Base-by-base conservation (phyloP, 2,329 filamentous ascomycete genomes). In the Aspergillus uvarum region DNA sequence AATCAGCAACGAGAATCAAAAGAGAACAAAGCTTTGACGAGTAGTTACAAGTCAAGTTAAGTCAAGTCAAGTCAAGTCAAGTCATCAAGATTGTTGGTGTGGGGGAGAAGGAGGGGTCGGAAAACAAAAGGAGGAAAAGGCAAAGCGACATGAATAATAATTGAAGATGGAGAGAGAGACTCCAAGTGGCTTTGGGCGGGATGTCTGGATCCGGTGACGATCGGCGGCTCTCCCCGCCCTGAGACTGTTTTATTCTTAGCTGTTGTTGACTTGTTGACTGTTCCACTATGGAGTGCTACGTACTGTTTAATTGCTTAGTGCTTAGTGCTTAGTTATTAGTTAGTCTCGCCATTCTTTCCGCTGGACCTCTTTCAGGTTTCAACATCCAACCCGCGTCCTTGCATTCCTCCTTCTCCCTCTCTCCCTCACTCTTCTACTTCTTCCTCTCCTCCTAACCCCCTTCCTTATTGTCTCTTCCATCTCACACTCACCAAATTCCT, bases 141-240 rank as follows among this genome's bases (percentile, higher is more conserved):
- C 26, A 10, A 10, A 35, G 11, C 11, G 6, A 12, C 4, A 35
- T 35, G 32, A 35, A n/a, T n/a, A n/a, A n/a, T n/a, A n/a, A 35
- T 35, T 35, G 32, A 35, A 35, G 32, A 35, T 35, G 11, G 32
- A 16, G 12, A 35, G 32, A 16, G 32, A 35, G 2, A 10, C 7
- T 8, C 1, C 2, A 7, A 29, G 38, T 19, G 32, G 12, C 38
- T 44, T 44, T 44, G 16, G 5, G 38, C 16, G 14, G 38, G 16
- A 7, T 57, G 56, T 35, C 51, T 59, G 52, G 56, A 57, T 64
- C 51, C 54, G 47, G 51, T 54, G 56, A 49, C 51, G 56, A 58
- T 60, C 57, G 51, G 38, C 38, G 56, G 51, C 44, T 54, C 53
- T 56, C 57, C 61, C 52, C 61, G 59, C 32, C 62, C 60, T 58